Evolutionary conservation across 192 early-diverging fungal genomes (phyloP), one percentile per base, ranked within the genome.

Genomic region (Backusella macrospora): DNA sequence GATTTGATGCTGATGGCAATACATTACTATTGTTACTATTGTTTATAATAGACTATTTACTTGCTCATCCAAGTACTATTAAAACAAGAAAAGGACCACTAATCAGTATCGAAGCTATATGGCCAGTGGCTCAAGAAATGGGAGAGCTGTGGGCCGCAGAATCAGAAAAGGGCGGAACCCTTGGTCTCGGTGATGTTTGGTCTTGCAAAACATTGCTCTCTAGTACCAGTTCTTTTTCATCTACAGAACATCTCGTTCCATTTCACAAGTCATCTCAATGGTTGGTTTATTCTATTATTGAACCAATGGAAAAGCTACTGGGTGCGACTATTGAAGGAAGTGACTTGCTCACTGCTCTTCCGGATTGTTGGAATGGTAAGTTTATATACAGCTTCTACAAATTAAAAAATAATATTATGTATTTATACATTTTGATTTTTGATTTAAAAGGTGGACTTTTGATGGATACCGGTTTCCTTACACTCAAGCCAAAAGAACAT

Each of bases 231-330:
- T 59, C 52, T 13, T 59, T 59, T 26, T 59, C 21, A 59, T 46
- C 55, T 15, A 71, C 62, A 48, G 82, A 87, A n/a, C 78, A 81
- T 59, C 82, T 92, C 67, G 89, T 95, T 42, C 78, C 92, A 13
- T 95, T 96, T 82, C 94, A 98, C 81, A 96, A 95, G 70, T 86
- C 96, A 47, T 94, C 95, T 5, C 96, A 98, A 80, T 98, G 96
- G 96, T 85, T 98, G 42, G 92, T 94, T 6, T 97, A 96, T 82
- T 96, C 95, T 1, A 82, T 96, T 46, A 89, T 96, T 78, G 96
- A 97, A 43, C 90, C 93, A 9, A 76, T 97, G 12, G 83, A 85
- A 45, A 85, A 83, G 9, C 39, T 83, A 15, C 39, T 81, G 14
- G 76, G 77, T 34, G 75, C 85, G 21, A 85, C 65, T 15, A 82